Evolutionary conservation across 805 yeast genomes (phyloP), one percentile per base, ranked within the genome.

Genomic region (Starmera pachycereana): DNA sequence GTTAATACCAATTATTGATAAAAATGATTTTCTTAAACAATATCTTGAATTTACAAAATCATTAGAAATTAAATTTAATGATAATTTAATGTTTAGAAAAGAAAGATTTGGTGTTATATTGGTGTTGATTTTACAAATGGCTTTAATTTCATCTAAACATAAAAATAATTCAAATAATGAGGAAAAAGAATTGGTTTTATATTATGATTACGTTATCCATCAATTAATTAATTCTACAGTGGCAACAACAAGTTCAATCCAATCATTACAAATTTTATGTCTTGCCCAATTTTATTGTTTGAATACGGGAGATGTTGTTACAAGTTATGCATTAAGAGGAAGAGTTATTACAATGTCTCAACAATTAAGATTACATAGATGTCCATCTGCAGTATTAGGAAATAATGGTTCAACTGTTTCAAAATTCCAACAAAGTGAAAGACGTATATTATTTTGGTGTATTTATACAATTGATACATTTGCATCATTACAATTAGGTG

Each of bases 361-460:
- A 51, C 92, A 87, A 50, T 63, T 88, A 39, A 73, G 96, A 49
- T 65, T 88, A 35, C 95, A 87, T 56, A 69, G 94, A 49, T 82
- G 95, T 58, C 95, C 95, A 9, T 78, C 89, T 5, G 90, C 90
- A 0, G 88, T 85, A 4, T 62, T 81, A 37, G 74, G 77, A 4
- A 69, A 70, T n/a, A 69, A 68, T 42, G 90, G 90, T 1, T 69
- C 81, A 3, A 72, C 74, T 29, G 74, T 82, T 35, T 72, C 78
- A 19, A 73, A 71, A 47, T 68, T 76, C 44, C 89, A 81, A 63
- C 92, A 82, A 58, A 88, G 89, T 45, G 86, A 84, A 53, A 69
- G 96, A 46, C 73, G 95, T 55, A 72, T 84, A 30, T 60, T 85
- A 32, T 88, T 88, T 50, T 88, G 96, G 96, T 77, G 86, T 46